phyloP scores from a whole-genome alignment of 768 basidiomycete genomes.

The Cystobasidium tubakii region DNA sequence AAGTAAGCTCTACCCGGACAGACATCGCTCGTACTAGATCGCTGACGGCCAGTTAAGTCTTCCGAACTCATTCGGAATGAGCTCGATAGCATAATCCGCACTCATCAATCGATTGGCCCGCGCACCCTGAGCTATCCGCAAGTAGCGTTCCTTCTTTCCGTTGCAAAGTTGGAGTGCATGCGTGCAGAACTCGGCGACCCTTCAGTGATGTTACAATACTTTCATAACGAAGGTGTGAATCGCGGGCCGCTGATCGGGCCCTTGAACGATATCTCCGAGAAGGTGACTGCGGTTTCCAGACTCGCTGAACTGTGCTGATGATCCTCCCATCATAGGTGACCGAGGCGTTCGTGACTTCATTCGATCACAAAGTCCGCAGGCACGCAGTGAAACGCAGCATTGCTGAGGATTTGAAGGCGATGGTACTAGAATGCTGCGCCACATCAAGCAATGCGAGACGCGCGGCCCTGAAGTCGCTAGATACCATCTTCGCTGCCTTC shows the following conservation, averaged over 20 bases:
- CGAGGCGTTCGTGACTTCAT: slow-evolving; percentile 63
- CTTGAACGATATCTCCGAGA: slow-evolving; percentile 57
- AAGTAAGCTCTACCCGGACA: slow-evolving; percentile 43
- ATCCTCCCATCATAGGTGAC: slow-evolving; percentile 59
- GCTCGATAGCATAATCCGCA: slow-evolving; percentile 60
- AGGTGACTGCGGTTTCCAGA: slow-evolving; percentile 57
- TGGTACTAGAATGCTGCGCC: slow-evolving; percentile 75
- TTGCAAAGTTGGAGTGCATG: slow-evolving; percentile 83
- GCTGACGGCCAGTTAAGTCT: slow-evolving; percentile 55
- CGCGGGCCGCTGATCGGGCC: slow-evolving; percentile 64
- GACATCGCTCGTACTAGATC: slow-evolving; percentile 43
- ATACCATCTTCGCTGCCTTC: slow-evolving; percentile 79
- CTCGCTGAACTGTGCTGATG: slow-evolving; percentile 56
- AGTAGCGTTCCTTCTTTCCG: slow-evolving; percentile 72
- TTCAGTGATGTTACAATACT: slow-evolving; percentile 77
- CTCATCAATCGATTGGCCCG: slow-evolving; percentile 63
- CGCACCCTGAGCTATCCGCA: slow-evolving; percentile 72
- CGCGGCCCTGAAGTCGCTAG: slow-evolving; percentile 73
- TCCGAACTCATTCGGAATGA: slow-evolving; percentile 62
- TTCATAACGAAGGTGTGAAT: slow-evolving; percentile 79
- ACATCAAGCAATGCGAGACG: slow-evolving; percentile 73
- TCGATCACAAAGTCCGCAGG: slow-evolving; percentile 68
- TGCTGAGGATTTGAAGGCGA: slow-evolving; percentile 65
- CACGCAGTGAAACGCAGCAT: slow-evolving; percentile 68
- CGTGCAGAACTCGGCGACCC: slow-evolving; percentile 72